phyloP scores from a whole-genome alignment of 2,329 filamentous ascomycete genomes.

The Pseudogymnoascus sp. region DNA sequence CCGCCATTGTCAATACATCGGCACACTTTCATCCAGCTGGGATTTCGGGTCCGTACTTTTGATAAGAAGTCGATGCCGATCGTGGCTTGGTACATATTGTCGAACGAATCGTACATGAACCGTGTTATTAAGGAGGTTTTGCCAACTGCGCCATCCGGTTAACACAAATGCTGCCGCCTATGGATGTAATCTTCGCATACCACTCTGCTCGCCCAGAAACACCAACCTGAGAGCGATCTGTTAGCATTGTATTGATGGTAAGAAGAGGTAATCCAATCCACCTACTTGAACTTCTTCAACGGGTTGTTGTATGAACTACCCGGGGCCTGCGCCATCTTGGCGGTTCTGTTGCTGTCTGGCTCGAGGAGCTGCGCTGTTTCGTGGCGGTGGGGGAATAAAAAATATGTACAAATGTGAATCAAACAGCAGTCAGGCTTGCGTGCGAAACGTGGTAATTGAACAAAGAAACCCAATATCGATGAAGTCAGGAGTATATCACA shows the following conservation, averaged over 20 bases:
- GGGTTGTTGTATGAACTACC: conserved; percentile 95
- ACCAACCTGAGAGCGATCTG: conserved; percentile 58
- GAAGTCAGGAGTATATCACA: conserved; percentile 6
- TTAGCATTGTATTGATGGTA: neutral
- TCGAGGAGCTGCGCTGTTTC: conserved; percentile 1
- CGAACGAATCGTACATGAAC: conserved; percentile 99
- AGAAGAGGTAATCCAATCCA: neutral
- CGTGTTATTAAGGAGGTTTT: conserved; percentile 98
- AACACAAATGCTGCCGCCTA: conserved; percentile 17
- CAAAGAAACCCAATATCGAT: conserved; percentile 7
- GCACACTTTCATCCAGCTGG: conserved; percentile 16
- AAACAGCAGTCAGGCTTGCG: conserved; percentile 1
- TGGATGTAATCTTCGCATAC: conserved; percentile 45
- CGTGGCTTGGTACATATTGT: conserved; percentile 98
- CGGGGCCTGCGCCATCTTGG: conserved; percentile 71
- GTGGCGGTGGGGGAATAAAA: conserved; percentile 1
- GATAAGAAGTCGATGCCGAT: conserved; percentile 99
- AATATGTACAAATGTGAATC: conserved; percentile 6
- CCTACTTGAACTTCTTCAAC: conserved; percentile 99
- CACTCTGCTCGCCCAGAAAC: conserved; percentile 96
- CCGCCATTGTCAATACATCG: conserved; percentile 2
- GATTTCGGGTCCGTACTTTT: conserved; percentile 54
- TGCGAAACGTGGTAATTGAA: neutral
- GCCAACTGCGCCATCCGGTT: conserved; percentile 56
- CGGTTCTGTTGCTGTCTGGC: conserved; percentile 12